A percentile compares a stretch with the other conserved stretches of the same genome.
Evolutionary conservation across 306 rosid genomes (phyloP).

Genomic region (Senna siamea): DNA sequence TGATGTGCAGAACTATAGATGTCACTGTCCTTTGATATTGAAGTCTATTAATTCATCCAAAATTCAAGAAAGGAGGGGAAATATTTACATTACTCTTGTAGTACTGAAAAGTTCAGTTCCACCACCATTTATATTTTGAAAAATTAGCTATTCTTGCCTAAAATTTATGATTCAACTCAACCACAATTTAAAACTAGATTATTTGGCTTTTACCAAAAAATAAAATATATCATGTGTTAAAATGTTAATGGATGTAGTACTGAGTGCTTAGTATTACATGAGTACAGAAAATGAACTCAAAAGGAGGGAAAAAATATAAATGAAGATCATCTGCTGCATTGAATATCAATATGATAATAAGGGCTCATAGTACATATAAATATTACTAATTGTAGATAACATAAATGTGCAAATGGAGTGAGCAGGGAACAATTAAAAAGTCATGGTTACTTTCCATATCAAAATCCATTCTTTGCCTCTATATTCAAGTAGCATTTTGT

Average conservation of each 20-base stretch:
- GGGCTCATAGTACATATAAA: background rate
- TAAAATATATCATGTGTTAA: too few relatives aligned
- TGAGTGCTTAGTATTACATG: too few relatives aligned
- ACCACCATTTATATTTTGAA: too few relatives aligned
- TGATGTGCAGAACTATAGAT: background rate
- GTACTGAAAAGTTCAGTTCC: too few relatives aligned
- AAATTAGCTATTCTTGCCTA: too few relatives aligned
- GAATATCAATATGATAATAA: background rate
- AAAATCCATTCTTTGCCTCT: background rate
- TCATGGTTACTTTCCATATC: background rate
- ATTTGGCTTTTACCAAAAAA: too few relatives aligned
- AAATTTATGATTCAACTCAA: too few relatives aligned
- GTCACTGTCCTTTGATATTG: background rate
- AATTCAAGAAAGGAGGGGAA: background rate
- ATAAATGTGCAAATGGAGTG: background rate
- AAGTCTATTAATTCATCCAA: background rate
- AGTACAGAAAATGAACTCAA: too few relatives aligned
- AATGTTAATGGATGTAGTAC: too few relatives aligned
- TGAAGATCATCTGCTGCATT: background rate
- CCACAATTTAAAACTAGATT: too few relatives aligned
- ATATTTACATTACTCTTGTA: too few relatives aligned
- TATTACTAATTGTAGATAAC: background rate
- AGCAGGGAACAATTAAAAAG: background rate
- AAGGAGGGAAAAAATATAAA: background rate
- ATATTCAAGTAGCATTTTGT: background rate